Evolutionary conservation across 2,329 filamentous ascomycete species (phyloP).

Genomic region (Thielaviopsis euricoi): DNA sequence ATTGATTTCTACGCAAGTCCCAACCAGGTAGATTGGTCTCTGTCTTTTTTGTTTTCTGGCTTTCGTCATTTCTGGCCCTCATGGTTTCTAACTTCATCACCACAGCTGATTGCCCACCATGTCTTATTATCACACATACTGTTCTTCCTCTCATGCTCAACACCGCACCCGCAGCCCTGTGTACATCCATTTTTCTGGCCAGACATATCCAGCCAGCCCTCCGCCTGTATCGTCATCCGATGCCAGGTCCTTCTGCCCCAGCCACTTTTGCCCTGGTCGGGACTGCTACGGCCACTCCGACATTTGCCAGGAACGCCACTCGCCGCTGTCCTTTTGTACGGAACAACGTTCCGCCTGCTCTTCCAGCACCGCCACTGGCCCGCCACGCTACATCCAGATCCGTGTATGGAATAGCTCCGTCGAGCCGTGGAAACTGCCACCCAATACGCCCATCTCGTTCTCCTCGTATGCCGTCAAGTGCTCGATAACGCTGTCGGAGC

Average conservation of each 20-base stretch:
- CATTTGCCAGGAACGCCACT: background rate
- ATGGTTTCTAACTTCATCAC: no score
- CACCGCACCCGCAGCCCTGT: background rate
- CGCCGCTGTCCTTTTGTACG: background rate
- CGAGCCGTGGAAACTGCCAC: slow-evolving; percentile 34
- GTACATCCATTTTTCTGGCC: background rate
- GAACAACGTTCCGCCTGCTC: background rate
- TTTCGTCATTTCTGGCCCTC: no score
- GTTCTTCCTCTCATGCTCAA: background rate
- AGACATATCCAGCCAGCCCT: background rate
- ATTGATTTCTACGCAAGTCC: no score
- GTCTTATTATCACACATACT: background rate
- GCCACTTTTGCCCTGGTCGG: background rate
- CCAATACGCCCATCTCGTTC: slow-evolving; percentile 27
- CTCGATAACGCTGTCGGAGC: slow-evolving; percentile 34
- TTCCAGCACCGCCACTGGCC: slow-evolving; percentile 15
- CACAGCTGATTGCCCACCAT: background rate
- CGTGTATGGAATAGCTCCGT: slow-evolving; percentile 2
- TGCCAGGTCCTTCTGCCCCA: background rate
- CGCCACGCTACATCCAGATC: background rate
- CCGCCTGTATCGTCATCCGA: background rate
- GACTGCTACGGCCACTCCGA: no score
- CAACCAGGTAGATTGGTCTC: no score
- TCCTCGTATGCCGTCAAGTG: slow-evolving; percentile 35
- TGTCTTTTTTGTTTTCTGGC: no score